Evolutionary conservation across 2,329 filamentous ascomycete species (phyloP), one percentile per base, ranked within the genome.

Genomic region (Ophiocordyceps unilateralis): DNA sequence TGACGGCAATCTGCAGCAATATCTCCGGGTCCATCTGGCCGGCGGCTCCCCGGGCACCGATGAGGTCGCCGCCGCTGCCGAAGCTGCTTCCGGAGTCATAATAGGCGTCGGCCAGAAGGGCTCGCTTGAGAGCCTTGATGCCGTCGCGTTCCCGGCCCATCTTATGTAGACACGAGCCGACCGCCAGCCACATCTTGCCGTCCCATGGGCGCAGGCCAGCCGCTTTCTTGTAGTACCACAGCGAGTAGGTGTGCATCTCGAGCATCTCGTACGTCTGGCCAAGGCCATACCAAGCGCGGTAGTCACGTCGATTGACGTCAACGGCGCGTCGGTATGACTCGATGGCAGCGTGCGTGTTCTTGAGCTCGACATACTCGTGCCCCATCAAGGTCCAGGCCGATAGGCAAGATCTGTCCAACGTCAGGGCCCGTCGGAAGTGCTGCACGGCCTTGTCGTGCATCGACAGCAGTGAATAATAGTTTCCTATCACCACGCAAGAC

Each of bases 351-450:
- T 98, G 91, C 0, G 89, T 96, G 58, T 98, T 98, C 57, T 96
- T 98, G 62, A 98, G 78, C 61, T 98, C 91, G 43, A 96, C 87
- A 53, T 95, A 98, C 59, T 98, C 91, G 60, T 98, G 91, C 1
- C 91, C 91, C 89, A 98, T 96, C 1, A 98, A 69, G 0, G 91
- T 98, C 91, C 91, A 98, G 2, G 91, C 91, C 0, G 87, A 93
- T 15, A 95, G 72, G 57, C 91, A 98, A 22, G 79, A 81, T 10
- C 89, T 79, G 57, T 98, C 91, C 0, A 98, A 69, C 0, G 86
- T 93, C 19, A 98, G 65, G 0, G 91, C 91, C 20, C 91, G 81
- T 4, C 91, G 82, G 66, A 98, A 98, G 62, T 96, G 96, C 64
- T 95, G 87, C 43, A 98, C 88, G 0, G 91, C 89, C 58, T 98